Percentiles rank a stretch among this genome's conserved stretches.
These are phyloP conservation scores for Delphinella strobiligena DNA, from an alignment of 2,329 filamentous ascomycete species.

Conservation along the genomic window DNA sequence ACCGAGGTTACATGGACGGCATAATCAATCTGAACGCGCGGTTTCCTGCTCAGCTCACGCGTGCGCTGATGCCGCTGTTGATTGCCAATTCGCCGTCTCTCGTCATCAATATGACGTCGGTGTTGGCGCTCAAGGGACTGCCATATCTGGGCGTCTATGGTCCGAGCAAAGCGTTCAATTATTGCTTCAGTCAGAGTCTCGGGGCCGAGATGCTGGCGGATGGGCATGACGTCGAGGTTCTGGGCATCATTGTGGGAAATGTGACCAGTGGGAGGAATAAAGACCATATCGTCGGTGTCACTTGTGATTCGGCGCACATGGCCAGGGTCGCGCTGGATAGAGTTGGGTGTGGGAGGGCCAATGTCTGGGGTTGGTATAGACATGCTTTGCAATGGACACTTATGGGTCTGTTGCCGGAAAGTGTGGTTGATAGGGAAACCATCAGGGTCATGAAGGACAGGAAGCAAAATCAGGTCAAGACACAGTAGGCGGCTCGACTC, in stretches of 20 bases:
- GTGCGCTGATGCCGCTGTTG: conserved; percentile 34
- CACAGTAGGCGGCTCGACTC: too few species aligned
- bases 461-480: conserved; percentile 6
- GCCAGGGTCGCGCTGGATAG: conserved; percentile 12
- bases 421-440: conserved; percentile 6
- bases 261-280: conserved; percentile 19
- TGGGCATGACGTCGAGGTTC: conserved; percentile 25
- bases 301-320: conserved; percentile 11
- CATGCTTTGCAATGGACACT: conserved; percentile 14
- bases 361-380: conserved; percentile 15
- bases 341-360: conserved; percentile 14
- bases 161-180: conserved; percentile 35
- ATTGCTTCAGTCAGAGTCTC: conserved; percentile 28
- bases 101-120: conserved; percentile 40
- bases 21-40: conserved; percentile 37
- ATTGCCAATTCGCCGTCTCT: conserved; percentile 29
- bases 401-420: conserved; percentile 12
- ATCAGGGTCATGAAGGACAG: conserved; percentile 9
- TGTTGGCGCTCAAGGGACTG: conserved; percentile 30
- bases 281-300: conserved; percentile 14
- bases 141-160: conserved; percentile 38
- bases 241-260: conserved; percentile 24
- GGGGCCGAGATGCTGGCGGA: conserved; percentile 31
- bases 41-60: conserved; percentile 39
- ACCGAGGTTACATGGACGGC: conserved; percentile 26